A percentile compares a stretch with the other conserved stretches of the same genome.
phyloP scores from a whole-genome alignment of 2,329 filamentous ascomycete species.

The Fonsecaea multimorphosa region DNA sequence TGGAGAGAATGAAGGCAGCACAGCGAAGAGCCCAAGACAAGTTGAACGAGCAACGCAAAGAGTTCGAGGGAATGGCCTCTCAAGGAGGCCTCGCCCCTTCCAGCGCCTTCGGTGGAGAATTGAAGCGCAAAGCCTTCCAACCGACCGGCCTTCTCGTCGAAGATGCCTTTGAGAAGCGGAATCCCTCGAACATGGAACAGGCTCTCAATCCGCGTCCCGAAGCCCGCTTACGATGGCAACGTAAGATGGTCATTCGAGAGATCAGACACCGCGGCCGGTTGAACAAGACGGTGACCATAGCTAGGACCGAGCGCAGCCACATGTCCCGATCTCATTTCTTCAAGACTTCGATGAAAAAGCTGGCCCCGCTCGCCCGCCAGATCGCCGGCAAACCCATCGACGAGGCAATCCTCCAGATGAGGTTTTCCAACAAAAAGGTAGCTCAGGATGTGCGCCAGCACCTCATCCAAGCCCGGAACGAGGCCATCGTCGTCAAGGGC shows the following conservation, averaged over 20 bases:
- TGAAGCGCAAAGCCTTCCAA: slow-evolving; percentile 32
- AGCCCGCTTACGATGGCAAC: slow-evolving; percentile 75
- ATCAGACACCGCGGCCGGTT: slow-evolving; percentile 72
- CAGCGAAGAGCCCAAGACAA: slow-evolving; percentile 24
- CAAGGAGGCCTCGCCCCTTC: slow-evolving; percentile 26
- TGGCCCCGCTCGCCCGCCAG: slow-evolving; percentile 82
- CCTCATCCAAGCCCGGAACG: slow-evolving; percentile 79
- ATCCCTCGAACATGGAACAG: slow-evolving; percentile 63
- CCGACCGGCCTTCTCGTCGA: slow-evolving; percentile 11
- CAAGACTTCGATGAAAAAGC: slow-evolving; percentile 89
- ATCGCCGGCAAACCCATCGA: slow-evolving; percentile 93
- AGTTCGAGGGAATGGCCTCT: slow-evolving; percentile 18
- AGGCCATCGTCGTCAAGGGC: slow-evolving; percentile 77
- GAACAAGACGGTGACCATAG: slow-evolving; percentile 69
- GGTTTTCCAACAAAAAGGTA: slow-evolving; percentile 92
- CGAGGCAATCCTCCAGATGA: slow-evolving; percentile 93
- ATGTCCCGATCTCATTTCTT: slow-evolving; percentile 71
- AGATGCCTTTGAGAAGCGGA: slow-evolving; percentile 46
- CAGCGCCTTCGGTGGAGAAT: slow-evolving; percentile 30
- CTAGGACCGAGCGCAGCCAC: slow-evolving; percentile 66
- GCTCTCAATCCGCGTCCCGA: slow-evolving; percentile 77
- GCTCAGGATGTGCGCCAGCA: slow-evolving; percentile 79
- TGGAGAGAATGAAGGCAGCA: slow-evolving; percentile 23
- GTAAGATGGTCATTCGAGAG: slow-evolving; percentile 80
- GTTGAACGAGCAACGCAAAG: slow-evolving; percentile 20